Evolutionary conservation across 768 basidiomycete species (phyloP).

Genomic region (Coprinopsis strossmayeri): DNA sequence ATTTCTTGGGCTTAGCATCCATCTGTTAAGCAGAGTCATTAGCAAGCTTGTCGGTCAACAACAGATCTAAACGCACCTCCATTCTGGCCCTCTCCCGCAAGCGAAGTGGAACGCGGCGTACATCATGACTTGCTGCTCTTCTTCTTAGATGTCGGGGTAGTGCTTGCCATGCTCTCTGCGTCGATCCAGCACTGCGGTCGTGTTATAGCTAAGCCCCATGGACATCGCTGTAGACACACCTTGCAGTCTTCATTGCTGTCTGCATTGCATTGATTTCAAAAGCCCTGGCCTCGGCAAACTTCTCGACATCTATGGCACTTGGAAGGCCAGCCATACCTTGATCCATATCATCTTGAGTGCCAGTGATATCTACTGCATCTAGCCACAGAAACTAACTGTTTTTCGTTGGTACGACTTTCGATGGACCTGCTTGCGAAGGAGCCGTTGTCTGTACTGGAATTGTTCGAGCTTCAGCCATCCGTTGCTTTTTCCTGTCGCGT

Average conservation of each 20-base stretch:
- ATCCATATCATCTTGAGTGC: background rate
- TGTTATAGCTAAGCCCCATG: background rate
- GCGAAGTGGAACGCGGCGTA: conserved; percentile 81
- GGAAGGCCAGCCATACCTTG: conserved; percentile 55
- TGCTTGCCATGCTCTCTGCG: conserved; percentile 86
- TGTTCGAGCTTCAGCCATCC: conserved; percentile 53
- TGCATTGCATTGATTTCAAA: conserved; percentile 93
- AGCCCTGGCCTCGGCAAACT: conserved; percentile 81
- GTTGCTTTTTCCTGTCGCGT: conserved; percentile 66
- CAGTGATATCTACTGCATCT: background rate
- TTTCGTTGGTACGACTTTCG: conserved; percentile 22
- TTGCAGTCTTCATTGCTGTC: conserved; percentile 72
- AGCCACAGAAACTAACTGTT: conserved; percentile 3
- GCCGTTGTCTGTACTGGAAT: conserved; percentile 52
- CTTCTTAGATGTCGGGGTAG: conserved; percentile 88
- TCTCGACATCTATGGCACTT: conserved; percentile 76
- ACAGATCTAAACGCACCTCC: conserved; percentile 49
- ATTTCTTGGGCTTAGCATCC: conserved; percentile 37
- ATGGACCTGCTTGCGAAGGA: conserved; percentile 31
- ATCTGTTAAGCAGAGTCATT: conserved; percentile 28
- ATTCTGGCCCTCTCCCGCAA: conserved; percentile 74
- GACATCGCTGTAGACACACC: conserved; percentile 32
- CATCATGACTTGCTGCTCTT: conserved; percentile 91
- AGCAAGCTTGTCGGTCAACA: background rate
- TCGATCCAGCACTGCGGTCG: conserved; percentile 51